Conservation (phyloP, 1,284 basidiomycete species). For the Grifola frondosa region DNA sequence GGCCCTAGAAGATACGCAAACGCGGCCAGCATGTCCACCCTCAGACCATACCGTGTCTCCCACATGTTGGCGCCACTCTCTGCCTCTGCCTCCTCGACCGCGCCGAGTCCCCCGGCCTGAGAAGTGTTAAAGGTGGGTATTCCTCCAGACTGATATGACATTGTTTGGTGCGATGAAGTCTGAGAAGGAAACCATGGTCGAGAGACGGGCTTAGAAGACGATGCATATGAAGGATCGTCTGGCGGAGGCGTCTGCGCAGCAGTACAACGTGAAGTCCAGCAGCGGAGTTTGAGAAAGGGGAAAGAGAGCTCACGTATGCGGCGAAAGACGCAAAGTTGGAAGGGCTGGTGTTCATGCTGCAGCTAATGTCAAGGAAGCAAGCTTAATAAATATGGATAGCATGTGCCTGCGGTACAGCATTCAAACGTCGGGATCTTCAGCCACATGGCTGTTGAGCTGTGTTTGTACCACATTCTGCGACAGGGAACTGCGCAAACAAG, state of each 20-base stretch:
- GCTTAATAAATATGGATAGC: background rate
- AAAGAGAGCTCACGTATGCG: conserved; percentile 48
- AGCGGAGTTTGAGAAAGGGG: background rate
- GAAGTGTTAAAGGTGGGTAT: conserved; percentile 58
- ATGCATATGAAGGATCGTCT: conserved; percentile 46
- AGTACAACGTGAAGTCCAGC: conserved; percentile 3
- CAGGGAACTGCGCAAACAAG: conserved; percentile 10
- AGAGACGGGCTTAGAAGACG: conserved; percentile 30
- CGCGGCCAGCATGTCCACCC: conserved; percentile 71
- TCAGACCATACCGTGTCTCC: conserved; percentile 70
- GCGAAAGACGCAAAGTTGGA: conserved; percentile 45
- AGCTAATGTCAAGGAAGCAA: conserved; percentile 3
- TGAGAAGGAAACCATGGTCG: conserved; percentile 60
- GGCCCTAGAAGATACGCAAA: conserved; percentile 73
- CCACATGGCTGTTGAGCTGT: conserved; percentile 8
- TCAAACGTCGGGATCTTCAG: conserved; percentile 5
- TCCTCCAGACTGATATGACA: conserved; percentile 72
- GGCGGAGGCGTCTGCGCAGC: conserved; percentile 55
- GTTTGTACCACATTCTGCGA: conserved; percentile 6
- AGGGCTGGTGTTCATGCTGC: conserved; percentile 26
- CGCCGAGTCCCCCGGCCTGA: conserved; percentile 38
- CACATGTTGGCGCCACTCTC: conserved; percentile 60
- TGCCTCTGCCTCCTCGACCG: conserved; percentile 45
- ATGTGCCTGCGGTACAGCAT: conserved; percentile 6
- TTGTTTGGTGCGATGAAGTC: conserved; percentile 31